Evolutionary conservation across 495 filamentous ascomycete species (phyloP).

Genomic region (Geopyxis carbonaria): DNA sequence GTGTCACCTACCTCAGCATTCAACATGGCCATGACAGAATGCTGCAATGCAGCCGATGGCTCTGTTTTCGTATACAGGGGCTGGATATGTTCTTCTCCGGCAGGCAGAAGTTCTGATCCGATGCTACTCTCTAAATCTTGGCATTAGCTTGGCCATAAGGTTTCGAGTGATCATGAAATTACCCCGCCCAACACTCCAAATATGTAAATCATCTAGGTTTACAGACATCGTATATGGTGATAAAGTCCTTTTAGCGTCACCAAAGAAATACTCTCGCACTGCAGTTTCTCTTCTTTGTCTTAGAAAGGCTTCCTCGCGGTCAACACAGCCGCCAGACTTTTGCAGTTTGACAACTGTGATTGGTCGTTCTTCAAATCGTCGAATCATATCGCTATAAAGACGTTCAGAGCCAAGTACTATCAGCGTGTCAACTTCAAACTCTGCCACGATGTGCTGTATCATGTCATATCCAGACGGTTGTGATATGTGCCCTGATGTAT

Average conservation of each 20-base stretch:
- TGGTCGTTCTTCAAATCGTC: slow-evolving; percentile 48
- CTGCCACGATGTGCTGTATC: slow-evolving; percentile 66
- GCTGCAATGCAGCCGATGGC: slow-evolving; percentile 41
- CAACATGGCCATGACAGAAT: slow-evolving; percentile 65
- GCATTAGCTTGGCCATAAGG: slow-evolving; percentile 14
- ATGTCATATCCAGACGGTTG: slow-evolving; percentile 52
- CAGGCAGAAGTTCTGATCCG: slow-evolving; percentile 17
- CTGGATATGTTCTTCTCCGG: slow-evolving; percentile 26
- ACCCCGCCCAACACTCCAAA: slow-evolving; percentile 49
- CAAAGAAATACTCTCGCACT: slow-evolving; percentile 90
- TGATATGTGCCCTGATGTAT: slow-evolving; percentile 55
- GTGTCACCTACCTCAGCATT: slow-evolving; percentile 48
- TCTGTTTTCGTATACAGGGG: slow-evolving; percentile 40
- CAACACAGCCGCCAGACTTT: slow-evolving; percentile 76
- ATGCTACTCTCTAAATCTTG: slow-evolving; percentile 24
- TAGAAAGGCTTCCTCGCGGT: slow-evolving; percentile 60
- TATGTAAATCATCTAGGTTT: slow-evolving; percentile 49
- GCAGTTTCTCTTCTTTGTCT: slow-evolving; percentile 50
- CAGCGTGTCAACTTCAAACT: slow-evolving; percentile 73
- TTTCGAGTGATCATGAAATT: slow-evolving; percentile 9
- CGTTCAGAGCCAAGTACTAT: slow-evolving; percentile 72
- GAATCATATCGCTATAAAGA: slow-evolving; percentile 58
- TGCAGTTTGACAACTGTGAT: slow-evolving; percentile 62
- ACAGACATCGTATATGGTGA: slow-evolving; percentile 71
- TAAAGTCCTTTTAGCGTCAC: slow-evolving; percentile 53